Evolutionary conservation across 768 basidiomycete species (phyloP).

Genomic region (Amanita exitialis): DNA sequence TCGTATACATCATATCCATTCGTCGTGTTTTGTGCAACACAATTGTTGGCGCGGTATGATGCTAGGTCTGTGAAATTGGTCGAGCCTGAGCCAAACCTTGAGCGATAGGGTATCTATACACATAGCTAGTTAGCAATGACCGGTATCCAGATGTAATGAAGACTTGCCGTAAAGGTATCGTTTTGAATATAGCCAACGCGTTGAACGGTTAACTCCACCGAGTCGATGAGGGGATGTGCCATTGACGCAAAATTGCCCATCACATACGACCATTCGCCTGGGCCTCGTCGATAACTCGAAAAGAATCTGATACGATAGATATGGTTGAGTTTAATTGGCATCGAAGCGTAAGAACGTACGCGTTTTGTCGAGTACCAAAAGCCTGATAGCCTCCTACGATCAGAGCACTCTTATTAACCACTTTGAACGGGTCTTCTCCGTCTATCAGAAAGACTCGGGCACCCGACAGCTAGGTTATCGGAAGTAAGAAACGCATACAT

Average conservation of each 20-base stretch:
- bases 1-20: conserved; percentile 35
- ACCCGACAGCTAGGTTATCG: conserved; percentile 26
- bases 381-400: conserved; percentile 44
- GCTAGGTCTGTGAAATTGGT: conserved; percentile 36
- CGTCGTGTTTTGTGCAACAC: conserved; percentile 34
- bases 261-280: conserved; percentile 29
- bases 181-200: conserved; percentile 25
- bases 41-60: conserved; percentile 44
- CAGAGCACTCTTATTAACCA: conserved; percentile 40
- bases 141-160: background rate
- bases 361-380: conserved; percentile 39
- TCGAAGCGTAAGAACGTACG: conserved; percentile 18
- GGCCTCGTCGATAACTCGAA: conserved; percentile 29
- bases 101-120: conserved; percentile 45
- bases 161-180: conserved; percentile 36
- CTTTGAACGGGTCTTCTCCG: conserved; percentile 36
- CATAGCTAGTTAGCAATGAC: background rate
- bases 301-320: conserved; percentile 26
- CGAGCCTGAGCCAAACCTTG: conserved; percentile 35
- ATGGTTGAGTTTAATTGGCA: background rate
- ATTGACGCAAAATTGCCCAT: conserved; percentile 49
- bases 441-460: conserved; percentile 47
- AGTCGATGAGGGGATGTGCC: conserved; percentile 40
- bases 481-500: background rate
- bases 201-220: conserved; percentile 35